Evolutionary conservation across 805 yeast genomes (phyloP).

Genomic region (Wickerhamomyces bisporus): DNA sequence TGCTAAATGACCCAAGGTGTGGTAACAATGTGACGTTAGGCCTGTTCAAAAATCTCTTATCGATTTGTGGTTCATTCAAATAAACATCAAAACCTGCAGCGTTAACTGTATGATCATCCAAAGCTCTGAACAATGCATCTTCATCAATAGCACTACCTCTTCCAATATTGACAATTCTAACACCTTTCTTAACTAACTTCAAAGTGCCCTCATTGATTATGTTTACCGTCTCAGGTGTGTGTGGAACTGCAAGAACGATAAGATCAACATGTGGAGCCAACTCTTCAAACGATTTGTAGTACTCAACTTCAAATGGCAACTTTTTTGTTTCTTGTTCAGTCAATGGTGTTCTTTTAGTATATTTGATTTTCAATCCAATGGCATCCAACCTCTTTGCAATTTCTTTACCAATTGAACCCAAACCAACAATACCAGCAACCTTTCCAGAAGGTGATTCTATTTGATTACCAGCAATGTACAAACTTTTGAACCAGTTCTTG

Average conservation of each 20-base stretch:
- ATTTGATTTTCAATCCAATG: slow-evolving; percentile 63
- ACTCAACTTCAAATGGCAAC: slow-evolving; percentile 43
- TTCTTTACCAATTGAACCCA: slow-evolving; percentile 68
- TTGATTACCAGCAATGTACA: slow-evolving; percentile 39
- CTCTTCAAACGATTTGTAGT: slow-evolving; percentile 39
- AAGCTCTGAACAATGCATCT: slow-evolving; percentile 54
- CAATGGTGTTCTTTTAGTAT: slow-evolving; percentile 50
- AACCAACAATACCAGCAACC: slow-evolving; percentile 61
- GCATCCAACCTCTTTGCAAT: slow-evolving; percentile 51
- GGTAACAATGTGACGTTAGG: slow-evolving; percentile 65
- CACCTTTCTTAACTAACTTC: slow-evolving; percentile 42
- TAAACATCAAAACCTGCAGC: slow-evolving; percentile 74
- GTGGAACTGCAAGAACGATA: slow-evolving; percentile 64
- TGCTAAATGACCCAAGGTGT: slow-evolving; percentile 65
- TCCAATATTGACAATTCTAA: slow-evolving; percentile 69
- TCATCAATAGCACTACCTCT: slow-evolving; percentile 69
- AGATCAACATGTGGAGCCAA: slow-evolving; percentile 43
- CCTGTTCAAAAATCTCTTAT: slow-evolving; percentile 44
- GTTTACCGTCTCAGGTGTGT: slow-evolving; percentile 50
- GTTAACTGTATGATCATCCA: slow-evolving; percentile 52
- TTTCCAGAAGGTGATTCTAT: slow-evolving; percentile 52
- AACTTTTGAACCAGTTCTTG: slow-evolving; percentile 35
- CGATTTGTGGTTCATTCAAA: slow-evolving; percentile 55
- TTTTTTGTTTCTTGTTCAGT: slow-evolving; percentile 27
- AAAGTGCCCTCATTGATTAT: slow-evolving; percentile 47